A percentile compares a stretch with the other conserved stretches of the same genome.
phyloP scores from a whole-genome alignment of 1,284 basidiomycete species.

The Ustilago lituana region DNA sequence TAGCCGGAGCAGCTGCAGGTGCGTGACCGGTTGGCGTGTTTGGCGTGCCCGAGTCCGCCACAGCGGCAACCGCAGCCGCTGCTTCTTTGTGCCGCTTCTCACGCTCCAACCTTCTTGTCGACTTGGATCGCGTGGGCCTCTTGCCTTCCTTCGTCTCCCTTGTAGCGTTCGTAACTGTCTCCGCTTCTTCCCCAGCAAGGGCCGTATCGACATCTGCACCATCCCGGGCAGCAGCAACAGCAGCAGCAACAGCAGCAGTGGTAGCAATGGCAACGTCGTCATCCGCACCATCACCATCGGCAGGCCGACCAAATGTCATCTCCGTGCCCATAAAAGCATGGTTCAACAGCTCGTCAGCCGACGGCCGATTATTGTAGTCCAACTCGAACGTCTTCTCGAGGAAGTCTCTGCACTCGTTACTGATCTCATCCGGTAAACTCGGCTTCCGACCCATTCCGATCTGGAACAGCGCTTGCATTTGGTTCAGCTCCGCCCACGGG shows the following conservation, averaged over 20 bases:
- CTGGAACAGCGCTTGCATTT: slow-evolving; percentile 75
- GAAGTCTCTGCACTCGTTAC: slow-evolving; percentile 55
- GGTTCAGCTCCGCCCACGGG: slow-evolving; percentile 95
- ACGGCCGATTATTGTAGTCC: slow-evolving; percentile 57
- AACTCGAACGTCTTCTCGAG: slow-evolving; percentile 60
- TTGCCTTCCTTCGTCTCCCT: slow-evolving; percentile 26
- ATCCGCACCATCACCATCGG: neutral
- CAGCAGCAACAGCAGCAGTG: neutral
- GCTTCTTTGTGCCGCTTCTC: slow-evolving; percentile 41
- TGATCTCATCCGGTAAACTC: slow-evolving; percentile 61
- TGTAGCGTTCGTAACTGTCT: slow-evolving; percentile 1
- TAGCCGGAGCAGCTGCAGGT: neutral
- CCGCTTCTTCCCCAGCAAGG: slow-evolving; percentile 4
- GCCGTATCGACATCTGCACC: neutral
- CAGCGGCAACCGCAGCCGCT: neutral
- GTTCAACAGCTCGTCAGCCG: slow-evolving; percentile 55
- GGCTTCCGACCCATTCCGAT: slow-evolving; percentile 59
- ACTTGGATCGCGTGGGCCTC: slow-evolving; percentile 22
- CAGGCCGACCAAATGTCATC: slow-evolving; percentile 27
- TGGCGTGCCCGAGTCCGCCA: slow-evolving; percentile 7
- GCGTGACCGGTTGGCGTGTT: slow-evolving; percentile 21
- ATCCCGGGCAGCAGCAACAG: neutral
- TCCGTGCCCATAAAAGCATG: slow-evolving; percentile 58
- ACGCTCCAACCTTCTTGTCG: slow-evolving; percentile 21
- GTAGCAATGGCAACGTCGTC: neutral